phyloP scores from a whole-genome alignment of 495 filamentous ascomycete species.

The Staphylotrichum tortipilum region DNA sequence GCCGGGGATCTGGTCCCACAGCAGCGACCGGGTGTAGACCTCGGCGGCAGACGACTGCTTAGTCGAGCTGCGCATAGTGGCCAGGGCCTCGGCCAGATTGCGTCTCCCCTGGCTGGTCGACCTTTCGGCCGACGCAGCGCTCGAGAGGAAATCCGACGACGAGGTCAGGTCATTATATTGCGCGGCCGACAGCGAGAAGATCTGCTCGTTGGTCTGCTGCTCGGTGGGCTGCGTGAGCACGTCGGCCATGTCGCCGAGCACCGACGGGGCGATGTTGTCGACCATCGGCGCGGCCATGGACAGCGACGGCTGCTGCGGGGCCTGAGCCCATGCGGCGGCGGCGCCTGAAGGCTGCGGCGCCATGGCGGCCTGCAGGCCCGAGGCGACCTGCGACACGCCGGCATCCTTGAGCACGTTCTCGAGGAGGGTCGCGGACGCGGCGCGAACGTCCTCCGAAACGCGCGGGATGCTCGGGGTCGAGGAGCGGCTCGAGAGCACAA shows the following conservation, averaged over 20 bases:
- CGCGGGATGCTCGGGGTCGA: slow-evolving; percentile 63
- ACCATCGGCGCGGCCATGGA: slow-evolving; percentile 46
- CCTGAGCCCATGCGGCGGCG: slow-evolving; percentile 36
- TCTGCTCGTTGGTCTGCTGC: slow-evolving; percentile 81
- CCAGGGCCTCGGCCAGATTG: slow-evolving; percentile 76
- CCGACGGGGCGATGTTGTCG: slow-evolving; percentile 50
- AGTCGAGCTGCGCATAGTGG: slow-evolving; percentile 61
- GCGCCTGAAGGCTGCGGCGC: slow-evolving; percentile 44
- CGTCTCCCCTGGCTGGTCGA: slow-evolving; percentile 49
- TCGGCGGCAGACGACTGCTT: slow-evolving; percentile 61
- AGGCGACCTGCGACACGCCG: slow-evolving; percentile 46
- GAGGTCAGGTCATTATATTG: slow-evolving; percentile 85
- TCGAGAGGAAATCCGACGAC: slow-evolving; percentile 55
- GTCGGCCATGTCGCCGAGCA: slow-evolving; percentile 66
- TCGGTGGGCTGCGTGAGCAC: slow-evolving; percentile 66
- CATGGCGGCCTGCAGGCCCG: slow-evolving; percentile 38
- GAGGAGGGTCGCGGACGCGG: slow-evolving; percentile 81
- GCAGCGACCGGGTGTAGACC: slow-evolving; percentile 83
- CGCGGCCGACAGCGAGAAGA: slow-evolving; percentile 73
- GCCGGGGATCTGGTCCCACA: slow-evolving; percentile 88
- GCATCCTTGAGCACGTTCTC: slow-evolving; percentile 81
- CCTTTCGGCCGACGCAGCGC: slow-evolving; percentile 33
- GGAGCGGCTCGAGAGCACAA: slow-evolving; percentile 78
- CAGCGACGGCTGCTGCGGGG: slow-evolving; percentile 31
- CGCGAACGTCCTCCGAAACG: slow-evolving; percentile 86